Conservation (phyloP, 1,284 basidiomycete genomes). For the Rhodotorula mucilaginosa region DNA sequence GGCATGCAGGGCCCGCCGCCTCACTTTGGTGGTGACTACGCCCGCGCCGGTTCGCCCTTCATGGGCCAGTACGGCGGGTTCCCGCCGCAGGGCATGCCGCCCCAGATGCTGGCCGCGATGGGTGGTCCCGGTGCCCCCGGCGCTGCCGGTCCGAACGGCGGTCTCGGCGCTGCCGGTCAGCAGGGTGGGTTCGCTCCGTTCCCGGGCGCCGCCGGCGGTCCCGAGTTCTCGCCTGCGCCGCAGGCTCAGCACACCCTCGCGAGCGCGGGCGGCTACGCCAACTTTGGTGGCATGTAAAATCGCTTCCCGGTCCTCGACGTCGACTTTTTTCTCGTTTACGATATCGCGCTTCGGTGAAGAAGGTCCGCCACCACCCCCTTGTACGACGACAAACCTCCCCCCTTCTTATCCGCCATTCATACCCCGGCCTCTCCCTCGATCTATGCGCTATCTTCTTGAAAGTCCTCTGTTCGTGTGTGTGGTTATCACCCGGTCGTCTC, state of each 20-base stretch:
- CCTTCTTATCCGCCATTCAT: not conserved
- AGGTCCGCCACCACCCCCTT: not conserved
- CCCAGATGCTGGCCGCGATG: slow-evolving; percentile 2
- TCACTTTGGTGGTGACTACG: slow-evolving; percentile 17
- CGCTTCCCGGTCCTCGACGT: no score
- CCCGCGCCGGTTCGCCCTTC: slow-evolving; percentile 28
- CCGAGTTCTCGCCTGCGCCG: slow-evolving; percentile 17
- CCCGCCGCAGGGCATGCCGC: slow-evolving; percentile 20
- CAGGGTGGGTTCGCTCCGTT: slow-evolving; percentile 28
- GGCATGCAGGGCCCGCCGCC: slow-evolving; percentile 24
- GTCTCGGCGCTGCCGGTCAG: not conserved
- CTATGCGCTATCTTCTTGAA: slow-evolving; percentile 4
- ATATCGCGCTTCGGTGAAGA: not conserved
- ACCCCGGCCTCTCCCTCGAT: slow-evolving; percentile 1
- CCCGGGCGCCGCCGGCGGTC: slow-evolving; percentile 13
- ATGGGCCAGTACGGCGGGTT: slow-evolving; percentile 14
- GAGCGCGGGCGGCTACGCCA: slow-evolving; percentile 11
- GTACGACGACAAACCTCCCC: not conserved
- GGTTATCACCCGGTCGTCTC: slow-evolving; percentile 1
- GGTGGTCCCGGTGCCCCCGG: slow-evolving; percentile 5
- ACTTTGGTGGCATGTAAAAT: slow-evolving; percentile 18
- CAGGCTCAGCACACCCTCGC: slow-evolving; percentile 9
- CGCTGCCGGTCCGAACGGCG: slow-evolving; percentile 10
- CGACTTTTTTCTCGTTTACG: no score
- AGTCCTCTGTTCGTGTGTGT: slow-evolving; percentile 3